Conservation (phyloP, 306 rosid genomes). For the Senna tora region DNA sequence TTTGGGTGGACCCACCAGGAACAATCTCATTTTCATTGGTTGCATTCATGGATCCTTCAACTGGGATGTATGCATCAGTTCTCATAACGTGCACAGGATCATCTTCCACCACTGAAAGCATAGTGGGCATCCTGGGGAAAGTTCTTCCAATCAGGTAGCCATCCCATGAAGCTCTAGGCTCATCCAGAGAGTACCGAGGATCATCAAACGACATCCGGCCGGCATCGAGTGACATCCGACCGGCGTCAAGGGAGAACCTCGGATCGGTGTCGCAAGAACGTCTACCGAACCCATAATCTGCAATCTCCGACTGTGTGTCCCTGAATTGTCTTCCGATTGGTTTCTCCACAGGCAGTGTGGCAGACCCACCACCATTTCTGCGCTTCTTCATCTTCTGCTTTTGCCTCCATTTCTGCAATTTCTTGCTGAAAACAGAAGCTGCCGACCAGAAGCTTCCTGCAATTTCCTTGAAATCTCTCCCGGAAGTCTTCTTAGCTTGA, state of each 20-base stretch:
- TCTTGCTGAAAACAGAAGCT: constrained; percentile 88
- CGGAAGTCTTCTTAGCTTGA: constrained; percentile 70
- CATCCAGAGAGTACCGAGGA: constrained; percentile 87
- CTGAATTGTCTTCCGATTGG: constrained; percentile 83
- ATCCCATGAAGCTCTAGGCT: constrained; percentile 98
- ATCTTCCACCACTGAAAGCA: constrained; percentile 90
- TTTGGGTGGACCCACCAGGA: constrained; percentile 88
- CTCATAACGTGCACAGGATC: constrained; percentile 66
- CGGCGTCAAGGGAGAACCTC: constrained; percentile 73
- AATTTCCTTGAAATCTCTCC: constrained; percentile 83
- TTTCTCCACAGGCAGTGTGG: constrained; percentile 83
- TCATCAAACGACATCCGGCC: constrained; percentile 83
- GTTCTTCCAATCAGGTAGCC: constrained; percentile 77
- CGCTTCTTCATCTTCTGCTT: constrained; percentile 87
- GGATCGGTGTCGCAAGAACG: constrained; percentile 96
- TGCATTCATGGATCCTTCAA: constrained; percentile 60
- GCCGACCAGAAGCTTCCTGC: constrained; percentile 98
- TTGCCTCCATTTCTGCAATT: constrained; percentile 87
- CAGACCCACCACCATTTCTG: constrained; percentile 65
- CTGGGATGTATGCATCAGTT: constrained; percentile 71
- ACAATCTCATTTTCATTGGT: constrained; percentile 53
- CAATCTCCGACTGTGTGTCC: constrained; percentile 93
- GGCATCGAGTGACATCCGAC: constrained; percentile 72
- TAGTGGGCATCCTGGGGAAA: constrained; percentile 74
- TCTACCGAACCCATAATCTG: constrained; percentile 88